Conservation (phyloP, 306 rosid species). For the Fagus crenata region DNA sequence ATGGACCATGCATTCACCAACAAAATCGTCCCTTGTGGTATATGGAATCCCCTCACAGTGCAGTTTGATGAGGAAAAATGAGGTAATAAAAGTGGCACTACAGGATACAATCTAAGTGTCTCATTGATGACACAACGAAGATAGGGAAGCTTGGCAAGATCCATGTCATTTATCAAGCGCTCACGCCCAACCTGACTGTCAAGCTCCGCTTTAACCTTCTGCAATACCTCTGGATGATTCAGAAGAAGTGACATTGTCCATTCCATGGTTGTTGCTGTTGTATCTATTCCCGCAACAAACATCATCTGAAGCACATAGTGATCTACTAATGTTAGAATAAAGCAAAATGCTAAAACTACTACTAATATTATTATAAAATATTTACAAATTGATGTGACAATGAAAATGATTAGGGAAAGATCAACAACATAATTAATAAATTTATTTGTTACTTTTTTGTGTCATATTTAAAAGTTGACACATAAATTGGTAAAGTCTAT, state of each 20-base stretch:
- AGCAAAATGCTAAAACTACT: background rate
- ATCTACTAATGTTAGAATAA: no score
- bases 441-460: no score
- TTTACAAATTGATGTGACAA: no score
- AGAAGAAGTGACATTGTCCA: slow-evolving; percentile 40
- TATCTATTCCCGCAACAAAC: slow-evolving; percentile 36
- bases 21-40: slow-evolving; percentile 47
- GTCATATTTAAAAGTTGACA: no score
- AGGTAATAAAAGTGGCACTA: slow-evolving; percentile 36
- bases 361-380: no score
- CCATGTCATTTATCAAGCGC: slow-evolving; percentile 28
- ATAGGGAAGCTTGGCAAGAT: slow-evolving; percentile 33
- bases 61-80: slow-evolving; percentile 42
- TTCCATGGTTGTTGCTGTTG: slow-evolving; percentile 34
- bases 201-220: slow-evolving; percentile 24
- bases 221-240: slow-evolving; percentile 29
- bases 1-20: slow-evolving; percentile 48
- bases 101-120: slow-evolving; percentile 43
- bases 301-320: background rate
- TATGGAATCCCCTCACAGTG: slow-evolving; percentile 38
- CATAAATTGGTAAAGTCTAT: no score
- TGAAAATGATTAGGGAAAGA: no score
- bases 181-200: slow-evolving; percentile 8
- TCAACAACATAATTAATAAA: no score
- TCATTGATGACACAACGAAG: slow-evolving; percentile 33